These are phyloP conservation scores for Salix purpurea DNA, from an alignment of 345 rosid genomes.

Conservation along the genomic window DNA sequence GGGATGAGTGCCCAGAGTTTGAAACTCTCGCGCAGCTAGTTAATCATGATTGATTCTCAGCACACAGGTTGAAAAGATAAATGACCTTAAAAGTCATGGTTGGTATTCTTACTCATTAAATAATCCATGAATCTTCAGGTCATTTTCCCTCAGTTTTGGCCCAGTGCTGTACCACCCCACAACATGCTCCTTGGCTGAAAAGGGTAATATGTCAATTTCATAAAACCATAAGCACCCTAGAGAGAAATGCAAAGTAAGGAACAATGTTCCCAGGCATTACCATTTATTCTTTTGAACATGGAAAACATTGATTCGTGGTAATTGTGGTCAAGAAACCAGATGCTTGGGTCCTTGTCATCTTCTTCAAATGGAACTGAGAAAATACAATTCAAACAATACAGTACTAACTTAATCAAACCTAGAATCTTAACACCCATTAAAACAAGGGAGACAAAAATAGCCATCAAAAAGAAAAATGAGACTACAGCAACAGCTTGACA, in stretches of 20 bases:
- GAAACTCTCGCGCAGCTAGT: not conserved
- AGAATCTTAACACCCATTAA: not conserved
- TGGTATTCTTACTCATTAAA: constrained; percentile 54
- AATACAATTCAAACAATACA: not conserved
- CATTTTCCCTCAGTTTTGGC: constrained; percentile 85
- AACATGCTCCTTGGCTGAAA: constrained; percentile 90
- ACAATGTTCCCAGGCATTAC: constrained; percentile 23
- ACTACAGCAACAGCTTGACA: not conserved
- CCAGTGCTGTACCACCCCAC: constrained; percentile 98
- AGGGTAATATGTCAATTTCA: not conserved
- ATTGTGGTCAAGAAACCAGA: constrained; percentile 97
- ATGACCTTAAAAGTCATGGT: not conserved
- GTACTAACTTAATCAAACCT: not conserved
- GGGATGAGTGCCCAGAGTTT: not conserved
- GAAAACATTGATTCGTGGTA: constrained; percentile 95
- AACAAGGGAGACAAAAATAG: not conserved
- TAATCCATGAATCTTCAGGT: constrained; percentile 72
- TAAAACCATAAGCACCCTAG: not conserved
- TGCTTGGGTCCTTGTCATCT: constrained; percentile 83
- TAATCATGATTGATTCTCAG: not conserved
- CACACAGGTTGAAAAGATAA: not conserved
- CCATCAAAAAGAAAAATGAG: not conserved
- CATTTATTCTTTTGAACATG: constrained; percentile 96
- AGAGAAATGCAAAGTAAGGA: not conserved
- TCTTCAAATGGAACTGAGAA: constrained; percentile 91